These are phyloP conservation scores for Mycena chlorophos DNA, from an alignment of 768 basidiomycete genomes.

Conservation along the genomic window DNA sequence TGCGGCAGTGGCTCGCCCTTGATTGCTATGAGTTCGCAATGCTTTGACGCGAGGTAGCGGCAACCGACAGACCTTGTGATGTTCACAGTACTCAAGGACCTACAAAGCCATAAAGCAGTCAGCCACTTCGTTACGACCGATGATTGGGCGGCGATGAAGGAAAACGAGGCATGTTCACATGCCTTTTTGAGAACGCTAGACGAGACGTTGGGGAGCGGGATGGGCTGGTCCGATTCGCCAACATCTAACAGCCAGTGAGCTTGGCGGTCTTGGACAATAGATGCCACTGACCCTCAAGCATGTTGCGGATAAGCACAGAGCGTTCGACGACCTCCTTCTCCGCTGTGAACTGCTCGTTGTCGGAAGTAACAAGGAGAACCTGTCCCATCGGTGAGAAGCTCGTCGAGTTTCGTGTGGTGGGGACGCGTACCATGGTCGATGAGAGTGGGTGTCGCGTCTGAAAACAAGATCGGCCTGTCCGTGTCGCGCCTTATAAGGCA, in stretches of 20 bases:
- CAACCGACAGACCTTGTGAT: too few species aligned
- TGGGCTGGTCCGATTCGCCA: constrained; percentile 91
- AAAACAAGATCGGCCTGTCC: background rate
- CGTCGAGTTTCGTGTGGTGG: background rate
- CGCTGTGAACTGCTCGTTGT: constrained; percentile 91
- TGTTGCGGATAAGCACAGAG: constrained; percentile 96
- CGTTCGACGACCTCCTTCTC: constrained; percentile 95
- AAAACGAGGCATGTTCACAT: background rate
- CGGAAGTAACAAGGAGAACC: constrained; percentile 67
- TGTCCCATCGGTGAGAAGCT: background rate
- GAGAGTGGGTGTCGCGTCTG: background rate
- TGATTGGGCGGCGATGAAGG: background rate
- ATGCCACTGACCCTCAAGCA: constrained; percentile 83
- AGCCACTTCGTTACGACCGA: background rate
- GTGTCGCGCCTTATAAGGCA: background rate
- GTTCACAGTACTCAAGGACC: constrained; percentile 99
- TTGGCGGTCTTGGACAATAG: constrained; percentile 8
- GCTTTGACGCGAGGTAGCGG: too few species aligned
- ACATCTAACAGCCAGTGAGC: constrained; percentile 58
- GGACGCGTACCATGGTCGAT: background rate
- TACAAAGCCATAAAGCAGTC: constrained; percentile 34
- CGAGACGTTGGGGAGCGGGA: constrained; percentile 92
- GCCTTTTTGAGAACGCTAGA: constrained; percentile 93
- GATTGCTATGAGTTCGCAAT: too few species aligned
- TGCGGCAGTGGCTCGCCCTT: constrained; percentile 90